Evolutionary conservation across 2,329 filamentous ascomycete genomes (phyloP), one percentile per base, ranked within the genome.

Genomic region (Diaporthe sp.): DNA sequence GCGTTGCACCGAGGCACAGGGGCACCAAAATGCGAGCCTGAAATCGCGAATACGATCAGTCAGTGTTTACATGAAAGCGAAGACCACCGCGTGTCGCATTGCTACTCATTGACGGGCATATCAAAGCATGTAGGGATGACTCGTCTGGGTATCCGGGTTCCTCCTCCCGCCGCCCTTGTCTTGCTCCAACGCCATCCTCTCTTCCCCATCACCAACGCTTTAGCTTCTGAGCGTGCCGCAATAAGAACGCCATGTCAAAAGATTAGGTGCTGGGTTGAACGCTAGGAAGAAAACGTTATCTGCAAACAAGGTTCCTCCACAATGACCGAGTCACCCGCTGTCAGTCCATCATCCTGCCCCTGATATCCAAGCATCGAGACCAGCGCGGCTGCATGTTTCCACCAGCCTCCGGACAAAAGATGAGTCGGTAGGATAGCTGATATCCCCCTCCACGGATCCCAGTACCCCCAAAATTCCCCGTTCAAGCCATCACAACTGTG

Each of bases 1-100:
- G 6, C 25, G 60, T 63, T 28, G n/a, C 13, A 31, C 17, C 17
- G 42, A 44, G 42, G 15, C 42, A 25, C 28, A 4, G 13, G 37
- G n/a, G 2, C 37, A 7, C 4, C 60, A 39, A 44, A 44, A 44
- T 5, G 37, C n/a, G 25, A 51, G 61, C 61, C 44, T 67, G 2
- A 51, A n/a, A 51, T 67, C 61, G 20, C 61, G 61, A 67, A 49
- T 37, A 67, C 61, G 61, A 67, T 37, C 61, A 51, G 42, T 65
- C 61, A n/a, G 28, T 20, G 3, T 67, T 37, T 51, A 37, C 61
- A 51, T 20, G 34, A 34, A 15, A 34, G 42, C 10, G n/a, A 28
- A 13, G 2, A 4, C n/a, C 37, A 44, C n/a, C 37, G 4, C 12
- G 2, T 2, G n/a, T 13, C 37, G 39, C 37, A 44, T 61, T 61